Conservation (phyloP, 108 stramenopile genomes). For the Nitzschia inconspicua region DNA sequence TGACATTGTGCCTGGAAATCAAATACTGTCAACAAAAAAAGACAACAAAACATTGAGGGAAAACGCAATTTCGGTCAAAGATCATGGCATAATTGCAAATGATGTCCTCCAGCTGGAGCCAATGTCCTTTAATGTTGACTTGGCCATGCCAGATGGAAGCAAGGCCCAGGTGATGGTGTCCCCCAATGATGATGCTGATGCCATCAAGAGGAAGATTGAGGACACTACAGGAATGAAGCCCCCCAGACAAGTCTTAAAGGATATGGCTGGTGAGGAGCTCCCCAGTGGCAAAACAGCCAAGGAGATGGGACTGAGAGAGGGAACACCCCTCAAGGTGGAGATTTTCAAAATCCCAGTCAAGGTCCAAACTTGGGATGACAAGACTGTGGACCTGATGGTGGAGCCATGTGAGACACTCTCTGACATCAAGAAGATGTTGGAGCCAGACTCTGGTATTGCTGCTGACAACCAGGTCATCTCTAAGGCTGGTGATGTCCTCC, state of each 20-base stretch:
- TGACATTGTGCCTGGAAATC: slow-evolving; percentile 18
- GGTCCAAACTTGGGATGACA: slow-evolving; percentile 1
- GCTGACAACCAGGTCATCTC: slow-evolving; percentile 5
- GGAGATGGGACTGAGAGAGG: slow-evolving; percentile 4
- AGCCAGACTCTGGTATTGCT: slow-evolving; percentile 24
- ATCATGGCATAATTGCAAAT: slow-evolving; percentile 15
- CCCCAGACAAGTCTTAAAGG: slow-evolving; percentile 1
- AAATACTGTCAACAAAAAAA: slow-evolving; percentile 7
- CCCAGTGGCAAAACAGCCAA: not conserved
- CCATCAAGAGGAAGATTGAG: slow-evolving; percentile 21
- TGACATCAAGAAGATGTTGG: slow-evolving; percentile 2
- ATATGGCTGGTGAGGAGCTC: slow-evolving; percentile 1
- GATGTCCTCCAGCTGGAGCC: slow-evolving; percentile 19
- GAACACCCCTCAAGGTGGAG: slow-evolving; percentile 5
- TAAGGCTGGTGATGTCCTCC: slow-evolving; percentile 3
- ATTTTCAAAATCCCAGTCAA: slow-evolving; percentile 13
- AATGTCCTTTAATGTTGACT: not conserved
- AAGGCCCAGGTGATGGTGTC: not conserved
- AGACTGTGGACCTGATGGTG: slow-evolving; percentile 11
- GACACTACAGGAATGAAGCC: slow-evolving; percentile 7
- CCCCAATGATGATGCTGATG: slow-evolving; percentile 7
- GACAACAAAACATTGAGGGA: slow-evolving; percentile 8
- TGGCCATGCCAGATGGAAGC: slow-evolving; percentile 16
- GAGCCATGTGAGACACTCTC: slow-evolving; percentile 6
- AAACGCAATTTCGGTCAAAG: not conserved